Evolutionary conservation across 176 grass and related monocot genomes (phyloP).

Genomic region (Hyparrhenia diplandra): DNA sequence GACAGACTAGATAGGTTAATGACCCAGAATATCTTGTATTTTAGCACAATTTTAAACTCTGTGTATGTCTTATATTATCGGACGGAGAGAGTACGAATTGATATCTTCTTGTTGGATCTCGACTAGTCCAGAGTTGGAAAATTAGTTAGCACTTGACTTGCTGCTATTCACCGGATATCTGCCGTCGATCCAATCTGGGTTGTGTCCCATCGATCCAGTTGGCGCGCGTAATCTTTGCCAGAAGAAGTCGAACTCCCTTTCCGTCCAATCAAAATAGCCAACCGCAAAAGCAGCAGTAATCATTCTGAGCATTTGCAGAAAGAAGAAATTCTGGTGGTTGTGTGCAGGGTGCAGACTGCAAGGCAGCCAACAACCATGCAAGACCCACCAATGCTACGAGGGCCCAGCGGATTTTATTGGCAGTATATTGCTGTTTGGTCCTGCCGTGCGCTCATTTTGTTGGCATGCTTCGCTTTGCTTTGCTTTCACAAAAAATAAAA

Average conservation of each 20-base stretch:
- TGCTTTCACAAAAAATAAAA: neutral
- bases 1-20: accelerated
- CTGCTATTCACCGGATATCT: neutral
- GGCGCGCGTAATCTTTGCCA: neutral
- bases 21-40: too few species aligned
- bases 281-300: neutral
- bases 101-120: neutral
- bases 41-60: too few species aligned
- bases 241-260: neutral
- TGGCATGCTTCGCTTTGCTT: neutral
- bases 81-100: neutral
- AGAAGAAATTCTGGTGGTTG: neutral
- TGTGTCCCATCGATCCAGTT: neutral
- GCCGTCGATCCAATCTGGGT: neutral
- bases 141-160: neutral
- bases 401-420: constrained; percentile 18
- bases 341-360: neutral
- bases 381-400: neutral
- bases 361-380: neutral
- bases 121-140: neutral
- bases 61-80: neutral
- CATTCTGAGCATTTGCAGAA: neutral
- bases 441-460: neutral
- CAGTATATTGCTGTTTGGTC: neutral
- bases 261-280: neutral